Evolutionary conservation across 1,284 basidiomycete genomes (phyloP).

Genomic region (Malassezia obtusa): DNA sequence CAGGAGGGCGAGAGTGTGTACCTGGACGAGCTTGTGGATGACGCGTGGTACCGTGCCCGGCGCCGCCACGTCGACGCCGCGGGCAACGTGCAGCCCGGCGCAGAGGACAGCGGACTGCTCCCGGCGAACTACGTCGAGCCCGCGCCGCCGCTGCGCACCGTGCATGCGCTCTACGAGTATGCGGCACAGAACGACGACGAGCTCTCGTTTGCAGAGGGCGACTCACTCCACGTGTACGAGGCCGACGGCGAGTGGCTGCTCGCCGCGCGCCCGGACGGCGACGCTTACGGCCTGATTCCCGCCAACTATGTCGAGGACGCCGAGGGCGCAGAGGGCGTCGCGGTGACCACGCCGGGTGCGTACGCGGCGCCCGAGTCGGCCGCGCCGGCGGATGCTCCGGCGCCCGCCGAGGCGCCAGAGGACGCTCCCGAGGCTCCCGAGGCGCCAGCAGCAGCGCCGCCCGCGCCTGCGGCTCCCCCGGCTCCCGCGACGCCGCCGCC

Average conservation of each 20-base stretch:
- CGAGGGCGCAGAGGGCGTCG: neutral
- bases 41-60: slow-evolving; percentile 46
- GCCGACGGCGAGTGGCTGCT: slow-evolving; percentile 41
- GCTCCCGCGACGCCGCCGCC: neutral
- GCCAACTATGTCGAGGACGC: slow-evolving; percentile 46
- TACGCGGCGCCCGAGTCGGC: too few species aligned
- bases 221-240: slow-evolving; percentile 39
- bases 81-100: slow-evolving; percentile 19
- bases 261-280: slow-evolving; percentile 23
- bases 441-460: neutral
- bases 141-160: slow-evolving; percentile 36
- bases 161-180: slow-evolving; percentile 44
- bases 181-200: slow-evolving; percentile 42
- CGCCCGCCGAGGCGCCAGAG: neutral
- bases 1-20: slow-evolving; percentile 44
- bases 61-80: slow-evolving; percentile 23
- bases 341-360: too few species aligned
- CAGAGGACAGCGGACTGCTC: slow-evolving; percentile 30
- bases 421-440: neutral
- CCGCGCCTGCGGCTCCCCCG: neutral
- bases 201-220: slow-evolving; percentile 38
- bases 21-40: slow-evolving; percentile 42
- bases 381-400: neutral
- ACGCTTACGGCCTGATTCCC: slow-evolving; percentile 41
- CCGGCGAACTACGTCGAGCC: slow-evolving; percentile 47